phyloP scores from a whole-genome alignment of 192 early-diverging fungal species.

The Mortierella alpina region DNA sequence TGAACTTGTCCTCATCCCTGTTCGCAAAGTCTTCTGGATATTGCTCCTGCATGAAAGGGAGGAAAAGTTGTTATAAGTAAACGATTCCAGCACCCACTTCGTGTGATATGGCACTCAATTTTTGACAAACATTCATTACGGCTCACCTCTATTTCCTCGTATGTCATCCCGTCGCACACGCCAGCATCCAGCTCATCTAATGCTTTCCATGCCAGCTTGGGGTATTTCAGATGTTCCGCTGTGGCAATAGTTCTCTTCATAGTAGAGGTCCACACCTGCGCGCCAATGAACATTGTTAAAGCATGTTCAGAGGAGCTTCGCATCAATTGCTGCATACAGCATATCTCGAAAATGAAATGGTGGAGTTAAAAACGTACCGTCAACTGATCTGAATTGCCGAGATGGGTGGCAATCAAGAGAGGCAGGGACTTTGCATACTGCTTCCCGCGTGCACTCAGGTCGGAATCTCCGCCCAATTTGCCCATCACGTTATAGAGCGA shows the following conservation, averaged over 20 bases:
- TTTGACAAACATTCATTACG: neutral
- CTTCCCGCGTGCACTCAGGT: conserved; percentile 86
- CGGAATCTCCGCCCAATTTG: conserved; percentile 95
- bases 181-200: conserved; percentile 98
- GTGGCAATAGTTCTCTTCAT: conserved; percentile 95
- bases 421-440: conserved; percentile 90
- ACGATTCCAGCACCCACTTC: neutral
- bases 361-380: conserved; percentile 58
- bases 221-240: conserved; percentile 78
- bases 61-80: neutral
- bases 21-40: conserved; percentile 96
- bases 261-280: conserved; percentile 94
- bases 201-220: conserved; percentile 96
- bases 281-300: neutral
- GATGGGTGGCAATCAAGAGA: conserved; percentile 75
- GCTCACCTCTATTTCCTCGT: conserved; percentile 93
- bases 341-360: too few relatives aligned
- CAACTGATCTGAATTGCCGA: conserved; percentile 77
- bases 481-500: conserved; percentile 92
- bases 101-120: neutral
- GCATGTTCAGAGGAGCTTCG: neutral
- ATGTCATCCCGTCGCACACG: conserved; percentile 98
- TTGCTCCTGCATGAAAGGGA: conserved; percentile 58
- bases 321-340: neutral
- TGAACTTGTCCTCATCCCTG: conserved; percentile 97